Evolutionary conservation across 495 filamentous ascomycete species (phyloP), one percentile per base, ranked within the genome.

Genomic region (Podospora tetraspora): DNA sequence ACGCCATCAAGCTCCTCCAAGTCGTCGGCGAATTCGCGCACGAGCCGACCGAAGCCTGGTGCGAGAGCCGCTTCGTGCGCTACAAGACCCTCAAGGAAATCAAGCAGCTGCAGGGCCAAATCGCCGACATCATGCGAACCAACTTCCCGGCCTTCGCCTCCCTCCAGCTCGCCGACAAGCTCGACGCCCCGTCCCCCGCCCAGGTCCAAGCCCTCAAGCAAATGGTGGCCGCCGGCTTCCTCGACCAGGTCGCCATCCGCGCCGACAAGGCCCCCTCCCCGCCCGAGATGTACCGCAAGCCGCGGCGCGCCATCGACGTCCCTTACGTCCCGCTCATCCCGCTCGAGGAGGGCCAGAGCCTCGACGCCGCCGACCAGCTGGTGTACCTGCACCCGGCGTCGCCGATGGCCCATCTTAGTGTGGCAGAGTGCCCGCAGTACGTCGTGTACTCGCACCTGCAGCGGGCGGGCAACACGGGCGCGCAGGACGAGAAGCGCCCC

Each of bases 221-320:
- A 75, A 94, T 98, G 74, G 86, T 92, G 61, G 91, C 94, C 0
- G 91, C 93, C 0, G 96, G 93, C 3, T 99, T 97, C 81, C 89
- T 99, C 70, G 96, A 98, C 80, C 90, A 97, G 67, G 85, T 99
- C 62, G 96, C 96, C 63, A 94, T 98, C 74, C 92, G 95, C 68
- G 92, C 93, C 3, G 94, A 98, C 76, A 82, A 94, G 11, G 83
- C 91, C 0, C 91, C 92, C 4, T 83, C 83, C 21, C 91, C 92
- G 1, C 91, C 91, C 3, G 89, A 90, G 65, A 82, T 87, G 67
- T 76, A 82, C 5, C 84, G 91, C 22, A 92, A 91, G 43, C 91
- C 93, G 0, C 89, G 86, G 59, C 86, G 90, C 59, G 92, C 93
- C 1, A 93, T 92, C 62, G 92, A 97, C 74, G 90, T 97, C 3